Evolutionary conservation across 768 basidiomycete species (phyloP).

Genomic region (Phanerochaete carnosa): DNA sequence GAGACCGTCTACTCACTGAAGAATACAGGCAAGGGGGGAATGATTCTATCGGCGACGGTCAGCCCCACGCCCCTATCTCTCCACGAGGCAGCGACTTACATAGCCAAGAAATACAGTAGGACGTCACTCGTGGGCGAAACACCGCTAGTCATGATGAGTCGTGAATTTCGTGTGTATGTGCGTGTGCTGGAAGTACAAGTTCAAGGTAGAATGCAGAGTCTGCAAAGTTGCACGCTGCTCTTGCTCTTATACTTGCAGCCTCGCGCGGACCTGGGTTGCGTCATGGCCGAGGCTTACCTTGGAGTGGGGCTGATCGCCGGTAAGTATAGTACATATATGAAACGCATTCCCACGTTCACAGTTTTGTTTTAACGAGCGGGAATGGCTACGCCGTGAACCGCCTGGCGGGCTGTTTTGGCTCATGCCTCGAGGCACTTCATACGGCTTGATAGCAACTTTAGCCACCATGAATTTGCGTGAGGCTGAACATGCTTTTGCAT

Average conservation of each 20-base stretch:
- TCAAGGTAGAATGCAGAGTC: neutral
- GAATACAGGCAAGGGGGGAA: slow-evolving; percentile 30
- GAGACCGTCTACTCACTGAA: slow-evolving; percentile 23
- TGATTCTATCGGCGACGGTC: slow-evolving; percentile 20
- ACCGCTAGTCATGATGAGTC: slow-evolving; percentile 6
- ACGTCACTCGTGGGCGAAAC: slow-evolving; percentile 24
- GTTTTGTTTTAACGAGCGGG: too few relatives aligned
- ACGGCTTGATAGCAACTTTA: too few relatives aligned
- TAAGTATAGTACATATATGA: too few relatives aligned
- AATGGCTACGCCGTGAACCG: too few relatives aligned
- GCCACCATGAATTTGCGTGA: neutral
- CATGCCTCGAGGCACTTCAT: too few relatives aligned
- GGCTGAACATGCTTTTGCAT: neutral
- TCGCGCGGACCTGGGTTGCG: neutral
- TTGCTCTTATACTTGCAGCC: neutral
- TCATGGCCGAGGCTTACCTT: neutral
- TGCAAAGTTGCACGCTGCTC: neutral
- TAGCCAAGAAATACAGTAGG: slow-evolving; percentile 28
- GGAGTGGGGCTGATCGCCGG: neutral
- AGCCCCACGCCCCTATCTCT: neutral
- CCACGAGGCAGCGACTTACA: slow-evolving; percentile 20
- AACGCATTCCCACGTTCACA: neutral
- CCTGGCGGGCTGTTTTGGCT: too few relatives aligned
- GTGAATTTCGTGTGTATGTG: neutral
- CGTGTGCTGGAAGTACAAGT: neutral